Conservation (phyloP, 1,284 basidiomycete species). For the Kalmanozyma brasiliensis region DNA sequence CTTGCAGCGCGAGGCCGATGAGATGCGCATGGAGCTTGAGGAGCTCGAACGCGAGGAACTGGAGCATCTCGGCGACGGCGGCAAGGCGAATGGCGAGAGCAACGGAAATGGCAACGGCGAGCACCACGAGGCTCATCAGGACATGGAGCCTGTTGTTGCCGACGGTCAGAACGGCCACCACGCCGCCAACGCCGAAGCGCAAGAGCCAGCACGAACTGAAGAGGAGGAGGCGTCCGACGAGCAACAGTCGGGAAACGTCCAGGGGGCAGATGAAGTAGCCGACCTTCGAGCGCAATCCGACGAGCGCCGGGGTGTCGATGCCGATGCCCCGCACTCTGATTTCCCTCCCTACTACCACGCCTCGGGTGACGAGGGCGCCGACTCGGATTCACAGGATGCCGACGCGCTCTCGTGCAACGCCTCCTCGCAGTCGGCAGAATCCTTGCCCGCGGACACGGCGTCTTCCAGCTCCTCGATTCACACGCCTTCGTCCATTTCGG, state of each 20-base stretch:
- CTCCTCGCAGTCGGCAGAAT: slow-evolving; percentile 43
- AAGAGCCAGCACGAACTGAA: background rate
- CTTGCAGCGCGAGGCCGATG: slow-evolving; percentile 60
- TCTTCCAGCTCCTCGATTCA: slow-evolving; percentile 44
- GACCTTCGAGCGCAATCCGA: slow-evolving; percentile 12
- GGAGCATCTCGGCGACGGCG: slow-evolving; percentile 30
- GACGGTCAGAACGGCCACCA: slow-evolving; percentile 11
- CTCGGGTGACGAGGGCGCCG: slow-evolving; percentile 2
- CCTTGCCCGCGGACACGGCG: slow-evolving; percentile 34
- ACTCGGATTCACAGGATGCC: slow-evolving; percentile 7
- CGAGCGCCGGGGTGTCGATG: slow-evolving; percentile 31
- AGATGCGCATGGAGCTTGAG: slow-evolving; percentile 54
- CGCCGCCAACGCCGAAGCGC: slow-evolving; percentile 2
- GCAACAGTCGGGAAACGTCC: slow-evolving; percentile 44
- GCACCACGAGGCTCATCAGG: slow-evolving; percentile 6
- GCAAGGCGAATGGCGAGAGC: background rate
- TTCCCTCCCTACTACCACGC: background rate
- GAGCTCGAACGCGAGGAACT: slow-evolving; percentile 51
- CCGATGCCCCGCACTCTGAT: slow-evolving; percentile 30
- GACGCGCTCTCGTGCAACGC: slow-evolving; percentile 41
- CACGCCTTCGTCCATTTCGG: slow-evolving; percentile 47
- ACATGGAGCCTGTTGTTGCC: slow-evolving; percentile 1
- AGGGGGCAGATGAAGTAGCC: slow-evolving; percentile 51
- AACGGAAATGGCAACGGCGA: slow-evolving; percentile 14
- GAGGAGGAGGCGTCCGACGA: background rate